Conservation (phyloP, 805 yeast species). For the Kazachstania martiniae region DNA sequence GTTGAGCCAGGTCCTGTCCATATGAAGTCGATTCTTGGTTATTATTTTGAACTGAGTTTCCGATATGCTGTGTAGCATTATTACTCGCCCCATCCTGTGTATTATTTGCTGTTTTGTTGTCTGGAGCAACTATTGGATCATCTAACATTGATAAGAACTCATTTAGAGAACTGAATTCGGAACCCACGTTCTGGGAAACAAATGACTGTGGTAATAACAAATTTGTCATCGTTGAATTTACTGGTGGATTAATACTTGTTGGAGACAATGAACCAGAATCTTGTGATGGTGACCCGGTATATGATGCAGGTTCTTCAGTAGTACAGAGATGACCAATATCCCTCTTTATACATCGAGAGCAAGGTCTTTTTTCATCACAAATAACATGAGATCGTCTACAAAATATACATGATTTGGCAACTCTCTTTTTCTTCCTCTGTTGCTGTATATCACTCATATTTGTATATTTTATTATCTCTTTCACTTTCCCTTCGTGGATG, state of each 20-base stretch:
- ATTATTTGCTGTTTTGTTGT: background rate
- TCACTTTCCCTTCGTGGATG: too few relatives aligned
- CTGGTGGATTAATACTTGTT: background rate
- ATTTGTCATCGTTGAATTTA: background rate
- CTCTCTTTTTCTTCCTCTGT: constrained; percentile 2
- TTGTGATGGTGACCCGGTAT: too few relatives aligned
- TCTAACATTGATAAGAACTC: constrained; percentile 86
- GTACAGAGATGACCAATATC: constrained; percentile 83
- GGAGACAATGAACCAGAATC: too few relatives aligned
- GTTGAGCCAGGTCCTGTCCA: too few relatives aligned
- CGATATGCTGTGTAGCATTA: constrained; percentile 20
- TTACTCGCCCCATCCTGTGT: background rate
- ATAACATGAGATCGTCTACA: constrained; percentile 92
- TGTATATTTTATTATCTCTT: too few relatives aligned
- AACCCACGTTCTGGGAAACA: constrained; percentile 84
- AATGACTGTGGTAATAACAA: constrained; percentile 44
- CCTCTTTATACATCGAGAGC: constrained; percentile 74
- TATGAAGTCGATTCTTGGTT: background rate
- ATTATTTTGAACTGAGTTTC: constrained; percentile 34
- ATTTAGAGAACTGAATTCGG: constrained; percentile 81
- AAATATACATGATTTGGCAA: constrained; percentile 61
- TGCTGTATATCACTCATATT: too few relatives aligned
- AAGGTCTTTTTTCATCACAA: constrained; percentile 63
- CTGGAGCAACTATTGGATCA: constrained; percentile 44
- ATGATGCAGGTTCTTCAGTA: constrained; percentile 35